These are phyloP conservation scores for Ganoderma meredithae DNA, from an alignment of 1,284 basidiomycete species.

Conservation along the genomic window DNA sequence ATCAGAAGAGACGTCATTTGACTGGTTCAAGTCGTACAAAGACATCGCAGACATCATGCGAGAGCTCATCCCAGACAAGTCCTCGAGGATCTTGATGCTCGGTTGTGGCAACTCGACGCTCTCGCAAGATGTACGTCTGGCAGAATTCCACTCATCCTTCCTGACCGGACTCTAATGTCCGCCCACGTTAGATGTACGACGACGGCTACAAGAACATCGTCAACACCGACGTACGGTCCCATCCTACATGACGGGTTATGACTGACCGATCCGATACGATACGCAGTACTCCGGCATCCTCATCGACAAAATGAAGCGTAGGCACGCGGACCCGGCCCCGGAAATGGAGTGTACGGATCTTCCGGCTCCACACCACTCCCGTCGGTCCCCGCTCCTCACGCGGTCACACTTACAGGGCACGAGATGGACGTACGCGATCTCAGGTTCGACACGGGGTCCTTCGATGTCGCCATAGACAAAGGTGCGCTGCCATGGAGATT, in stretches of 20 bases:
- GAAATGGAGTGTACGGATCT: conserved; percentile 78
- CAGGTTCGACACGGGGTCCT: conserved; percentile 68
- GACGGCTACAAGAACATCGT: conserved; percentile 87
- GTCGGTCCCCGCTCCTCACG: neutral
- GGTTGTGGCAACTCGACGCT: conserved; percentile 91
- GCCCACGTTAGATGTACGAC: conserved; percentile 79
- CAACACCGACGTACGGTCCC: conserved; percentile 77
- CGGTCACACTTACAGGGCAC: conserved; percentile 61
- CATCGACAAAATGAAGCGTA: conserved; percentile 81
- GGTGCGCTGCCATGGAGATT: conserved; percentile 48
- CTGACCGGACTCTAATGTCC: neutral
- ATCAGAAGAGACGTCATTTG: conserved; percentile 71
- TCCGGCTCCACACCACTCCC: neutral
- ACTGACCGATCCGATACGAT: neutral
- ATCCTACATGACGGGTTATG: neutral
- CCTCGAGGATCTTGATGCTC: conserved; percentile 81
- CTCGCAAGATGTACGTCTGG: conserved; percentile 67
- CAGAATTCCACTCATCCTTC: neutral
- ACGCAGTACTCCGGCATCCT: conserved; percentile 81
- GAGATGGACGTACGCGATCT: conserved; percentile 90
- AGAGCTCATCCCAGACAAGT: conserved; percentile 69
- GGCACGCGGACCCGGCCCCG: conserved; percentile 61
- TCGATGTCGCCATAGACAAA: conserved; percentile 93
- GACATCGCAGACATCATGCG: conserved; percentile 70
- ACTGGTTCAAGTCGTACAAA: conserved; percentile 86